Evolutionary conservation across 306 rosid genomes (phyloP), one percentile per base, ranked within the genome.

Genomic region (Inga oerstediana): DNA sequence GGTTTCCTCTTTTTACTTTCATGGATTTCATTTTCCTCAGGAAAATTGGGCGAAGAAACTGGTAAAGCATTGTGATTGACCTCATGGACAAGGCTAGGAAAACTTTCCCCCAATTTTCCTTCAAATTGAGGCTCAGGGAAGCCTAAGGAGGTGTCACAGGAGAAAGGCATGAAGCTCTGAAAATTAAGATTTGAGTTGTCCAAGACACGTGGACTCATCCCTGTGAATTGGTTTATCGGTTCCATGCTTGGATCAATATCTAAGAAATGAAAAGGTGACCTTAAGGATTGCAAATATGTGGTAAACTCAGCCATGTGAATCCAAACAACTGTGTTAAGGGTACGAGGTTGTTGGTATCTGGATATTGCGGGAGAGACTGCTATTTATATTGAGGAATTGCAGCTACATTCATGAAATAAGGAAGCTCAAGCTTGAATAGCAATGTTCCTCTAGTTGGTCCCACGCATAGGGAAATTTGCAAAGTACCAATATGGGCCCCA

Each of bases 221-320:
- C 85, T 41, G 82, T 52, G 77, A 72, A 80, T 16, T 86, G 94
- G 75, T 82, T 78, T 62, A 72, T 77, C 10, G 81, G 72, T 54
- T 93, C 91, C 84, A 84, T 70, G 89, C 54, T 85, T 49, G 86
- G 83, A 85, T 87, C 93, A 76, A 75, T 79, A 13, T 89, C 90
- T 4, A 86, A 61, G 83, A 89, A 88, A 84, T 94, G 87, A 76
- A 85, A 86, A 4, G 89, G 79, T 46, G 86, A 87, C 72, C 87
- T 88, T n/a, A 82, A 51, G 78, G 77, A 86, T 73, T 88, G 91
- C 59, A 90, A 75, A 85, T 90, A 84, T 80, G 84, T 52, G 45
- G 88, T 58, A 80, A 90, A 90, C 75, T 91, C 90, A 41, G 97
- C 97, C 98, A 93, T 93, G 86, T 80, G 45, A 22, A 34, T 48